Percentiles rank a stretch among this genome's conserved stretches.
These are phyloP conservation scores for Aspergillus hancockii DNA, from an alignment of 495 filamentous ascomycete genomes.

Conservation along the genomic window DNA sequence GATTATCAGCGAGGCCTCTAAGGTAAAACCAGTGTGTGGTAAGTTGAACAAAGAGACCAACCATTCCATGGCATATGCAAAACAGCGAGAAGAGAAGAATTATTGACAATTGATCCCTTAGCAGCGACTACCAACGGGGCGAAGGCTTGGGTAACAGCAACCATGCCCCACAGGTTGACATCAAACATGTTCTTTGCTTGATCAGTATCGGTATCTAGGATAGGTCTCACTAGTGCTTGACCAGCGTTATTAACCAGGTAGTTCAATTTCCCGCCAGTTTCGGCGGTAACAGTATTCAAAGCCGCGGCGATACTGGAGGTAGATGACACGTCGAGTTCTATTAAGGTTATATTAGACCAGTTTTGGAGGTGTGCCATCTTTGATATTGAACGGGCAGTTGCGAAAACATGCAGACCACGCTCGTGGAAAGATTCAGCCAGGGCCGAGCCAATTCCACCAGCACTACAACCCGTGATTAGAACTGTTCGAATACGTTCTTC, in stretches of 20 bases:
- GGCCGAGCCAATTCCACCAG: slow-evolving; percentile 45
- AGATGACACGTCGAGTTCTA: slow-evolving; percentile 25
- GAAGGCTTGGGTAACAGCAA: slow-evolving; percentile 58
- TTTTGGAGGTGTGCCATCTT: slow-evolving; percentile 29
- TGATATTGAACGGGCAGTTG: slow-evolving; percentile 34
- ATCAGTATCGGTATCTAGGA: slow-evolving; percentile 51
- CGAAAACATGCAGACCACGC: slow-evolving; percentile 33
- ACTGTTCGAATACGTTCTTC: slow-evolving; percentile 7
- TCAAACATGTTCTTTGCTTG: slow-evolving; percentile 58
- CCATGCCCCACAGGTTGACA: slow-evolving; percentile 61
- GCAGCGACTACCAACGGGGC: slow-evolving; percentile 50
- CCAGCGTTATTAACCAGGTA: slow-evolving; percentile 72
- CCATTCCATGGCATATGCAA: neutral
- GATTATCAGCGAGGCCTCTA: too few relatives aligned
- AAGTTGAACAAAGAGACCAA: neutral
- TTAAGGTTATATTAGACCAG: slow-evolving; percentile 10
- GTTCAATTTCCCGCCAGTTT: slow-evolving; percentile 59
- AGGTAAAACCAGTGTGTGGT: neutral
- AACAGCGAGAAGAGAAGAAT: slow-evolving; percentile 28
- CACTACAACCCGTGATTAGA: slow-evolving; percentile 51
- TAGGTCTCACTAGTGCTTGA: slow-evolving; percentile 50
- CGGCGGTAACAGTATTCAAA: slow-evolving; percentile 51
- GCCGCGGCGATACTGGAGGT: slow-evolving; percentile 16
- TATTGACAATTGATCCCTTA: slow-evolving; percentile 56
- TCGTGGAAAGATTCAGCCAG: slow-evolving; percentile 40